phyloP scores from a whole-genome alignment of 257 asterid genomes.

The Capsicum baccatum region DNA sequence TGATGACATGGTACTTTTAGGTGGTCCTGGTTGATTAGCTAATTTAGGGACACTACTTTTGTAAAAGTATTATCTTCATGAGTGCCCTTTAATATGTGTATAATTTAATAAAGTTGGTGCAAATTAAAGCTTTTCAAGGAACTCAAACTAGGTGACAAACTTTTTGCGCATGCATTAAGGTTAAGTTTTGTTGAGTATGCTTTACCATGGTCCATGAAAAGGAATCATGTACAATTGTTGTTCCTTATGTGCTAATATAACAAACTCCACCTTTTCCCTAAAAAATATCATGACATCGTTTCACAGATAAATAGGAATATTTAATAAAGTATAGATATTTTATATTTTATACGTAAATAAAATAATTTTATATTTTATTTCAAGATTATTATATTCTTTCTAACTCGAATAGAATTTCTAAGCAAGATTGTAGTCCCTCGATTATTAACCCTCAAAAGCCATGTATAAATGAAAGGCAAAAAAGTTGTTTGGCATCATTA shows the following conservation, averaged over 20 bases:
- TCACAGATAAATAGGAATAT: no score
- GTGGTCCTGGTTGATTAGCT: background rate
- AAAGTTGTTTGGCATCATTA: no score
- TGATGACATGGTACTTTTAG: background rate
- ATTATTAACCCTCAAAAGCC: no score
- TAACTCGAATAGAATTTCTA: no score
- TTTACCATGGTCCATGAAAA: background rate
- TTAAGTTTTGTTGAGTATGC: conserved; percentile 12
- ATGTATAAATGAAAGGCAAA: no score
- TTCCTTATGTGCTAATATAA: background rate
- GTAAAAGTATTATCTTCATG: background rate
- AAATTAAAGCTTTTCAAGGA: background rate
- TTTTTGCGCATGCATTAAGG: conserved; percentile 21
- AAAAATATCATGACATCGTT: background rate
- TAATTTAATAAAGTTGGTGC: background rate
- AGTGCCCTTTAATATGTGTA: background rate
- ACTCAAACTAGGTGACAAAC: background rate
- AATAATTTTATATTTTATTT: no score
- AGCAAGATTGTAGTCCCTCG: no score
- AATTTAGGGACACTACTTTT: background rate
- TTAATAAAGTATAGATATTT: no score
- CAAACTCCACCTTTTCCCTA: background rate
- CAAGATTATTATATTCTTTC: no score
- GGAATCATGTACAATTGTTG: background rate
- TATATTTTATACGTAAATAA: no score